Percentiles rank a stretch among this genome's conserved stretches.
Conservation (phyloP, 2,329 filamentous ascomycete species). For the Lanzia echinophila region DNA sequence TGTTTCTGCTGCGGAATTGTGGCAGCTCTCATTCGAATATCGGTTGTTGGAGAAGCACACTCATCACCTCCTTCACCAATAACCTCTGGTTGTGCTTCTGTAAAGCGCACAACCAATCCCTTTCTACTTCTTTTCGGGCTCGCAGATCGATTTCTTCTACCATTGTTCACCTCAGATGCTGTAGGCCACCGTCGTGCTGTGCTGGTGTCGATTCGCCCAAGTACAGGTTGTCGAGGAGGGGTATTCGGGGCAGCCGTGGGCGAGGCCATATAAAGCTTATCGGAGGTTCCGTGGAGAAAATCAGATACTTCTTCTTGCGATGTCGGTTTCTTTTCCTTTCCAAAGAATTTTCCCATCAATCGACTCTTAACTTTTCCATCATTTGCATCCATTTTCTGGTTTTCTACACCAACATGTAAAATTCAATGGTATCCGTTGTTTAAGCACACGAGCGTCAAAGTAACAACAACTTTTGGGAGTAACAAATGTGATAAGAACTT, state of each 20-base stretch:
- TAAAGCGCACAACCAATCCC: constrained; percentile 69
- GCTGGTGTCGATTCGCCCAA: constrained; percentile 39
- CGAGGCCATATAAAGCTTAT: constrained; percentile 42
- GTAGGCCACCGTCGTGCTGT: constrained; percentile 45
- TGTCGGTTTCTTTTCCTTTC: constrained; percentile 25
- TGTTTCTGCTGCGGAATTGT: constrained; percentile 11
- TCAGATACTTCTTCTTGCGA: constrained; percentile 46
- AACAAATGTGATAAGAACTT: too few relatives aligned
- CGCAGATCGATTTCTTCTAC: constrained; percentile 23
- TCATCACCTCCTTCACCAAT: constrained; percentile 93
- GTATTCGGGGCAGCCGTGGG: constrained; percentile 37
- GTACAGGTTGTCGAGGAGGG: constrained; percentile 12
- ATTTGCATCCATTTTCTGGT: constrained; percentile 2
- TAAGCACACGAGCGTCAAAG: background rate
- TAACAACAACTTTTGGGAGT: too few relatives aligned
- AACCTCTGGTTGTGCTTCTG: constrained; percentile 63
- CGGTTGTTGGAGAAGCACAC: constrained; percentile 45
- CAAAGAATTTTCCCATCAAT: constrained; percentile 48
- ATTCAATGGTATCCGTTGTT: too few relatives aligned
- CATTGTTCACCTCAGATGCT: constrained; percentile 35
- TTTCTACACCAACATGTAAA: background rate
- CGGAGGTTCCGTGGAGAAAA: constrained; percentile 51
- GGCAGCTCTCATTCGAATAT: constrained; percentile 51
- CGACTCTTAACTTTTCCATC: constrained; percentile 33
- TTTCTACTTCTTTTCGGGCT: constrained; percentile 46